phyloP scores from a whole-genome alignment of 2,329 filamentous ascomycete genomes.

The Aspergillus floridensis region DNA sequence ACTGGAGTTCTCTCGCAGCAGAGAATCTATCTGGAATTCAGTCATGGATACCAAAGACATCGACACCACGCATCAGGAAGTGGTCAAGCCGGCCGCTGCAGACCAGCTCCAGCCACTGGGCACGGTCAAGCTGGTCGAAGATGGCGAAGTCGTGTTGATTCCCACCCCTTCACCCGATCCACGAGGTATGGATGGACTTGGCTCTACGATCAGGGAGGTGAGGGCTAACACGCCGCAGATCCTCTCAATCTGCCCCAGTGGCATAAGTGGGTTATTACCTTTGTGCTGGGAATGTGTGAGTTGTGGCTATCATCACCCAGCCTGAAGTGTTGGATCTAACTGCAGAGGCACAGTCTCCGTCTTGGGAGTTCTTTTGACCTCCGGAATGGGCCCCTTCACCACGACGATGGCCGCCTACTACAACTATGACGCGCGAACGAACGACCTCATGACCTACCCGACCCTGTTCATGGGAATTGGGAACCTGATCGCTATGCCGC shows the following conservation, averaged over 20 bases:
- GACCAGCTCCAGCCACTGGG: not conserved
- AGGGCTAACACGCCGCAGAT: constrained; percentile 1
- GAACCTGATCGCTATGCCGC: constrained; percentile 13
- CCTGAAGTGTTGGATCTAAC: not conserved
- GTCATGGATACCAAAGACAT: constrained; percentile 1
- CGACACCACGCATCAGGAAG: not conserved
- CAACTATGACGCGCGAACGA: constrained; percentile 1
- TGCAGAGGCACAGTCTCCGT: not conserved
- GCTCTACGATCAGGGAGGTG: not conserved
- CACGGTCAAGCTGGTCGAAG: constrained; percentile 9
- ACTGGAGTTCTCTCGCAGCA: not conserved
- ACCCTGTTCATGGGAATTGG: constrained; percentile 13
- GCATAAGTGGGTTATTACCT: constrained; percentile 10
- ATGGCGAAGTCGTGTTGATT: constrained; percentile 7
- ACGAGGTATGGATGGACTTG: not conserved
- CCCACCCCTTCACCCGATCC: constrained; percentile 11
- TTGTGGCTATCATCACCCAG: not conserved
- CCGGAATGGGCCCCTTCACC: constrained; percentile 12
- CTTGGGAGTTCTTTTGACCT: constrained; percentile 1
- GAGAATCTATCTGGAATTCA: not conserved
- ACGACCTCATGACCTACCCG: constrained; percentile 14
- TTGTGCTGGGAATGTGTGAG: constrained; percentile 1
- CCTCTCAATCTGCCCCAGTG: constrained; percentile 11
- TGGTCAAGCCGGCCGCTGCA: not conserved
- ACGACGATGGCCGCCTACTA: constrained; percentile 8